phyloP scores from a whole-genome alignment of 2,329 filamentous ascomycete genomes.

The Phyllosticta citribraziliensis region DNA sequence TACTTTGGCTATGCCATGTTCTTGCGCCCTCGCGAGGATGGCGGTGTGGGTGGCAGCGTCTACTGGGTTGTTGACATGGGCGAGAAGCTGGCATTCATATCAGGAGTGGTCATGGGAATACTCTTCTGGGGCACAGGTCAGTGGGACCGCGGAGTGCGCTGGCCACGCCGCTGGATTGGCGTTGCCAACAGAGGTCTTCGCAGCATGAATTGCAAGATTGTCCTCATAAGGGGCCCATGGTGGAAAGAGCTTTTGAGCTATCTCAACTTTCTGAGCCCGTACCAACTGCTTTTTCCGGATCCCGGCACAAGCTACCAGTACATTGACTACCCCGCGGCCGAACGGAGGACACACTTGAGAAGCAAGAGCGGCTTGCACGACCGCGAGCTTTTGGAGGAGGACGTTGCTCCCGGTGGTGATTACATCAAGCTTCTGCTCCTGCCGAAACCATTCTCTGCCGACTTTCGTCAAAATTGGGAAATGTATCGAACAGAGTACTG shows the following conservation, averaged over 20 bases:
- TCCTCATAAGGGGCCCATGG: conserved; percentile 74
- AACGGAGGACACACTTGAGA: conserved; percentile 34
- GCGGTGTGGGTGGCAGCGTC: conserved; percentile 83
- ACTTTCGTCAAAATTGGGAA: conserved; percentile 96
- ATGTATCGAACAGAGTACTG: conserved; percentile 89
- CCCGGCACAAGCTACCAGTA: conserved; percentile 64
- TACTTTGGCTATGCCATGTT: conserved; percentile 87
- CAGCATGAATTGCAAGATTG: conserved; percentile 92
- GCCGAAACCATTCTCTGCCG: conserved; percentile 88
- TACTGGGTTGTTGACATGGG: conserved; percentile 92
- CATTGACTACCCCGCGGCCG: conserved; percentile 53
- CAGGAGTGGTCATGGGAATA: conserved; percentile 75
- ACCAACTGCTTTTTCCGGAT: conserved; percentile 58
- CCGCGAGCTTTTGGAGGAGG: conserved; percentile 64
- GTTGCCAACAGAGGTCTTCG: conserved; percentile 83
- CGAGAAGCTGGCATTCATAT: conserved; percentile 86
- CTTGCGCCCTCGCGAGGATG: conserved; percentile 91
- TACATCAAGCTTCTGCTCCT: conserved; percentile 83
- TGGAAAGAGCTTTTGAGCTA: conserved; percentile 68
- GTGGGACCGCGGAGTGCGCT: conserved; percentile 89
- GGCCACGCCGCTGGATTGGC: conserved; percentile 84
- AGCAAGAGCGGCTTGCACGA: conserved; percentile 28
- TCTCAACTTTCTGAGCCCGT: conserved; percentile 67
- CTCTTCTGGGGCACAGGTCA: conserved; percentile 92
- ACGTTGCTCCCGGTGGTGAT: conserved; percentile 81